Evolutionary conservation across 139 green algal species (phyloP), one percentile per base, ranked within the genome.

Genomic region (Volvox reticuliferus): DNA sequence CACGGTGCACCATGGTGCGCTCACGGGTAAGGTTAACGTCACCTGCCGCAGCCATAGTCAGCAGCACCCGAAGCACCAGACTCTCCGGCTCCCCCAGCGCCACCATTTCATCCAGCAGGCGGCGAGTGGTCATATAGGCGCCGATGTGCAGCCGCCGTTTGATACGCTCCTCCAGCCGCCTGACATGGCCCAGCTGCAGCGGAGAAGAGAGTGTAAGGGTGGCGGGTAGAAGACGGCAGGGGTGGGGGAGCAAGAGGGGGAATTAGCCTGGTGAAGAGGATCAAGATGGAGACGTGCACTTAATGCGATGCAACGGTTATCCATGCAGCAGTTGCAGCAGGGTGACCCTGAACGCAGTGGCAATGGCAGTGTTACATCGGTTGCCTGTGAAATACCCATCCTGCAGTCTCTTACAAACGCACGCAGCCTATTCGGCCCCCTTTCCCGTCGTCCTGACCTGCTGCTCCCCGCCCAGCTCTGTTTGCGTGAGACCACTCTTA

Each of bases 11-110:
- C 33, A 93, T 85, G 22, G 90, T 91, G 35, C 92, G 87, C 90
- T 94, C 92, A 55, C 92, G 87, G 77, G 83, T 89, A 28, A 94
- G 90, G 85, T 92, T 77, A 24, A 94, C 73, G 73, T 94, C 92
- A 9, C 92, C 92, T 24, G 75, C 20, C 26, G 82, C 83, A 32
- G 88, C 77, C 77, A 94, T 71, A 1, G 92, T 89, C 24, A 93
- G 88, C 77, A 94, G 90, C 69, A 92, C 92, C 68, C 92, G 90
- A 87, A 93, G 92, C 81, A 93, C 87, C 32, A 94, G 62, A 61
- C 35, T 79, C 87, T 94, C 92, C 32, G 82, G 91, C 87, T 94
- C 92, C 0, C 92, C 92, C 50, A 94, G 79, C 33, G 90, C 92
- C 50, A 91, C 92, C 87, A 93, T 88, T 84, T 93, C 92, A 50